Evolutionary conservation across 176 grass and related monocot species (phyloP), one percentile per base, ranked within the genome.

Genomic region (Aegilops speltoides): DNA sequence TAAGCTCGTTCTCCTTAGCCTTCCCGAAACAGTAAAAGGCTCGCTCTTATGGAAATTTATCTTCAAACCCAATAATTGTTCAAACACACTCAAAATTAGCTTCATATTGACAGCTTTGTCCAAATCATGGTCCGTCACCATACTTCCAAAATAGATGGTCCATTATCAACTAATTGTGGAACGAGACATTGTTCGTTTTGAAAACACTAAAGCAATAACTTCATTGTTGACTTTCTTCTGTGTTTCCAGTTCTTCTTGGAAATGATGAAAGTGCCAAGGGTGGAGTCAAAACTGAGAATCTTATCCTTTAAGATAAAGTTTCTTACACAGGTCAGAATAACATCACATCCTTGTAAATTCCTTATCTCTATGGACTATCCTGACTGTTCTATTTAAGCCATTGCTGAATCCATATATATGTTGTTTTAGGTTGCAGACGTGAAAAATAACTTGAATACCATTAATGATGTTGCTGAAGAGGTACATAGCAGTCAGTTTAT

Each of bases 241-340:
- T 86, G 33, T 68, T 73, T 86, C 52, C 72, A 98, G 96, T 95
- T 92, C 67, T 95, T 98, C 82, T 56, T 95, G 89, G 96, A 98
- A 86, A 90, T 98, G 82, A 98, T 98, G 91, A 98, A 98, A 91
- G 93, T 98, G 61, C 93, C 96, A 88, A 91, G 93, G 68, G 92
- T 95, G 85, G 96, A 95, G 23, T 88, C 91, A 28, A 98, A 98
- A 91, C 45, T 95, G 63, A 94, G 89, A 87, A 89, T 98, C 67
- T 94, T 95, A 79, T 93, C 91, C 62, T 98, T 95, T 78, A 98
- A 95, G 86, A 89, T 95, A 61, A 95, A 92, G 63, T 98, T 95
- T 74, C 69, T 54, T 31, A 85, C 92, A 76, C 96, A 95, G 96
- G 96, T 98, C 33, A 88, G 80, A 72, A 69, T 26, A 81, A 73